Conservation (phyloP, 768 basidiomycete genomes). For the Termitomyces sp. region DNA sequence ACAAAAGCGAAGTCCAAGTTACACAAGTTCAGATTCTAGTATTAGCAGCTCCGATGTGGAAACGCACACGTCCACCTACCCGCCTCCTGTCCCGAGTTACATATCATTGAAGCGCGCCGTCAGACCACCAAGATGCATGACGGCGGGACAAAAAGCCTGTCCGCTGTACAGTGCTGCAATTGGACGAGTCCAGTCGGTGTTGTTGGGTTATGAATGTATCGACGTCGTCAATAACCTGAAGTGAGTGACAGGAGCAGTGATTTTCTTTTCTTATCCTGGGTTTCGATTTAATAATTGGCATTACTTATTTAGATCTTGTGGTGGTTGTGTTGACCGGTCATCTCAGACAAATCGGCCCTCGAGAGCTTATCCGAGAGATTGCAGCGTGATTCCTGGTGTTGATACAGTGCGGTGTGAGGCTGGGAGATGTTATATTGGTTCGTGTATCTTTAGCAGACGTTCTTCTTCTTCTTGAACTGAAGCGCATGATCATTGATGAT, state of each 20-base stretch:
- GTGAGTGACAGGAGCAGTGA: not conserved
- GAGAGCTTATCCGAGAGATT: slow-evolving; percentile 33
- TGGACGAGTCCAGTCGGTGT: not conserved
- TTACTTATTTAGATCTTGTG: slow-evolving; percentile 23
- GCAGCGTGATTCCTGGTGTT: slow-evolving; percentile 41
- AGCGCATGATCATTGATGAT: not conserved
- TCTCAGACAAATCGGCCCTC: slow-evolving; percentile 14
- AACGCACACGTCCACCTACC: too few species aligned
- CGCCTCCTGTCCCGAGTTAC: slow-evolving; percentile 1
- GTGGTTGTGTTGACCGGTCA: slow-evolving; percentile 22
- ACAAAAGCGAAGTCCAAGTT: not conserved
- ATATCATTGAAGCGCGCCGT: not conserved
- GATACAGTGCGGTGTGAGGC: slow-evolving; percentile 32
- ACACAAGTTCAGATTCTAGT: not conserved
- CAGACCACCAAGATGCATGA: slow-evolving; percentile 2
- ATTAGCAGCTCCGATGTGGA: too few species aligned
- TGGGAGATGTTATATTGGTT: slow-evolving; percentile 37
- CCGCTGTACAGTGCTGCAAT: slow-evolving; percentile 6
- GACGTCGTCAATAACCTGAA: slow-evolving; percentile 5
- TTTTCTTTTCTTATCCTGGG: too few species aligned
- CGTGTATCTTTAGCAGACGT: not conserved
- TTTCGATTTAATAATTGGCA: too few species aligned
- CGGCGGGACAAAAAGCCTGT: slow-evolving; percentile 5
- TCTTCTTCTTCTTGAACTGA: not conserved
- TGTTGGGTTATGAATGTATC: slow-evolving; percentile 8